Percentiles rank a stretch among this genome's conserved stretches.
Evolutionary conservation across 1,284 basidiomycete genomes (phyloP).

Genomic region (Microbotryomycetes sp.): DNA sequence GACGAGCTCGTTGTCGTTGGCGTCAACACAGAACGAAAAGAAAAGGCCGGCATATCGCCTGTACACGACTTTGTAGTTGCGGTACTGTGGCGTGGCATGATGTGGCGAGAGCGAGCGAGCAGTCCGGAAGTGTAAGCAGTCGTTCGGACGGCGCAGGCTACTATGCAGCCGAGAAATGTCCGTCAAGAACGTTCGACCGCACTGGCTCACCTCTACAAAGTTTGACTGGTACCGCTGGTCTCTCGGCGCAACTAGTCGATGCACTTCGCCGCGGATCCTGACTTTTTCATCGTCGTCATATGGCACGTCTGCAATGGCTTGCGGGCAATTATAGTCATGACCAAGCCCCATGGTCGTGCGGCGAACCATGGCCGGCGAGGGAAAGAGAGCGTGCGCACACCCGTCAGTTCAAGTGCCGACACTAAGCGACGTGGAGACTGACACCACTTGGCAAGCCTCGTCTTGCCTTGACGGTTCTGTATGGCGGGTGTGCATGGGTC

Average conservation of each 20-base stretch:
- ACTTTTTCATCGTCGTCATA: slow-evolving; percentile 97
- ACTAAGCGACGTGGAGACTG: no score
- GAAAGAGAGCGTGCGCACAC: slow-evolving; percentile 56
- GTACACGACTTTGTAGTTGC: slow-evolving; percentile 91
- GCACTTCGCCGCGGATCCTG: slow-evolving; percentile 86
- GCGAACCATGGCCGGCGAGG: not conserved
- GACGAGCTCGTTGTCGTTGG: slow-evolving; percentile 95
- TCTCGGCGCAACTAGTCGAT: slow-evolving; percentile 86
- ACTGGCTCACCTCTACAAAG: slow-evolving; percentile 78
- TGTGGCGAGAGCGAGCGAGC: no score
- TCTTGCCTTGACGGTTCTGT: slow-evolving; percentile 96
- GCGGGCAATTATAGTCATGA: not conserved
- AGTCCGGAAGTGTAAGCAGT: no score
- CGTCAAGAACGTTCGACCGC: not conserved
- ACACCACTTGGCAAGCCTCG: slow-evolving; percentile 94
- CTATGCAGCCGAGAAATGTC: no score
- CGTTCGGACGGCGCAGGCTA: no score
- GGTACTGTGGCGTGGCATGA: slow-evolving; percentile 55
- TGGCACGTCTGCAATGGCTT: slow-evolving; percentile 13
- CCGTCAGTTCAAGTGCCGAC: no score
- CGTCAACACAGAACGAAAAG: slow-evolving; percentile 95
- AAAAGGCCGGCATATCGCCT: slow-evolving; percentile 93
- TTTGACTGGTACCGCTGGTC: slow-evolving; percentile 99
- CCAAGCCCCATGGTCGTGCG: not conserved
- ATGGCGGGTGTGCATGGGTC: not conserved